Base-by-base conservation (phyloP, 2,329 filamentous ascomycete species). In the Xylariomycetidae sp. region DNA sequence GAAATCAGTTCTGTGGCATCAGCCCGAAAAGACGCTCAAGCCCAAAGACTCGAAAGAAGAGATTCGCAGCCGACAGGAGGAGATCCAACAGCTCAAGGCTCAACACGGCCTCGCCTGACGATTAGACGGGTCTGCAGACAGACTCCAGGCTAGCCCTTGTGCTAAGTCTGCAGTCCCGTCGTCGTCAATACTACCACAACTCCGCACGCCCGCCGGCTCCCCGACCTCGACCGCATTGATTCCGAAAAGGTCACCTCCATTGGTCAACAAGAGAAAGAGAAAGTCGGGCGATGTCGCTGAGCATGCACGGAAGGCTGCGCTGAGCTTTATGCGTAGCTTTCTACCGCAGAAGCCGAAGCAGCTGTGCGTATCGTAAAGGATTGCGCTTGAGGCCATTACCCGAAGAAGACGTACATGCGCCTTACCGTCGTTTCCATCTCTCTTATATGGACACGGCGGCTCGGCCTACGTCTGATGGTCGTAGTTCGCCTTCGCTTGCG, bases 91-190 rank as follows among this genome's bases (percentile, higher is more conserved):
- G 71, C 81, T 96, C 70, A 98, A 98, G 73, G 79, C 83, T 60
- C 86, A 96, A 66, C 88, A 98, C 67, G 90, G 89, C 61, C 95
- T 96, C 75, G 90, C 95, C 81, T 98, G 87, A 90, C 78, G 78
- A 76, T 76, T 72, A 72, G 77, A 82, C 77, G 77, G 76, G 76
- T 67, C 75, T 75, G 69, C 63, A 60, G 74, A 73, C 60, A 60
- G 59, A 48, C 54, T 52, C 53, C 61, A 66, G 59, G 64, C 67
- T 54, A 43, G 50, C 50, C 47, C 50, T 52, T 44, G 46, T 40
- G 60, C 64, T 54, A 60, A 57, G 63, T 72, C 72, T 70, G 70
- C 70, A 72, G 74, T 71, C 74, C 74, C 74, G 74, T 79, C 72
- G 66, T 65, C 61, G n/a, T n/a, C n/a, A n/a, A n/a, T 60, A 62